Base-by-base conservation (phyloP, 306 rosid genomes). In the Corylus americana region DNA sequence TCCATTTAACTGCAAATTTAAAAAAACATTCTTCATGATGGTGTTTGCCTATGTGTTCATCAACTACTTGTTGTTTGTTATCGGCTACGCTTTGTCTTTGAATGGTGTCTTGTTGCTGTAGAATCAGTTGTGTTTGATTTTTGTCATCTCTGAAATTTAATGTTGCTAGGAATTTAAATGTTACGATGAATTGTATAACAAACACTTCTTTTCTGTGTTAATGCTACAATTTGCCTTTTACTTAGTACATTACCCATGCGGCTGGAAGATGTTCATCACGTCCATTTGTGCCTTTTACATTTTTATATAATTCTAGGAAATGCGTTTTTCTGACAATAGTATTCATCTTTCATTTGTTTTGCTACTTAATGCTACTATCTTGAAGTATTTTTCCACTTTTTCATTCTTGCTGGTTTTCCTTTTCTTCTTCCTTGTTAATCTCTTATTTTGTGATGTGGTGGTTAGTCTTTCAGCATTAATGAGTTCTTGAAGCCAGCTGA, bases 401-500 rank as follows among this genome's bases (percentile, higher is more conserved):
- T 48, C 8, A 71, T 61, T 17, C n/a, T 29, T n/a, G 37, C 22
- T 67, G 17, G 9, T 9, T 81, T 49, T 54, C 14, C 17, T 8
- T 16, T 1, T 7, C 61, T 25, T 47, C 10, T 48, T 13, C 47
- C 31, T 44, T 2, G 22, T 39, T 75, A 18, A 67, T 53, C 17
- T 57, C 16, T 53, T 73, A 42, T 7, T 64, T 20, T 73, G 59
- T 62, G 68, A n/a, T 49, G 77, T 73, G 29, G 11, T 17, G 11
- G 53, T 18, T 54, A 95, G 99, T 86, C 97, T 47, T 88, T 95
- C 57, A 88, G 92, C 83, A 91, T 95, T 49, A 90, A 85, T 17
- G 99, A 95, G 84, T 93, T 95, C 87, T 87, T 95, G 83, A 95
- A 93, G 90, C 94, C 99, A 54, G 93, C 91, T 58, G 98, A 90